Evolutionary conservation across 139 green algal genomes (phyloP), one percentile per base, ranked within the genome.

Genomic region (Closterium sp.): DNA sequence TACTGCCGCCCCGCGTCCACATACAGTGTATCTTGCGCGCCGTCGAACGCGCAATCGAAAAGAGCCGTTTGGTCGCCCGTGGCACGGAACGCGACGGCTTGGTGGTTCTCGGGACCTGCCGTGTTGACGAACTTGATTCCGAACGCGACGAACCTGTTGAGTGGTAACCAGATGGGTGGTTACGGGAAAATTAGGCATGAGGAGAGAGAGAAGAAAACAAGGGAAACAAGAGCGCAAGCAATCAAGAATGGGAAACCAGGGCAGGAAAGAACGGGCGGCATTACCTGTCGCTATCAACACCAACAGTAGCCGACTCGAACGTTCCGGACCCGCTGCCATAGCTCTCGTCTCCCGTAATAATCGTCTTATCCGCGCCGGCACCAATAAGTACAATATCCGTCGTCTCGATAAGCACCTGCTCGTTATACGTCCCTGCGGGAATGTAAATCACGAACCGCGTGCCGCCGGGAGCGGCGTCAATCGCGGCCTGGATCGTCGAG

Each of bases 1-100:
- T 91, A 91, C 10, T 91, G 89, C 2, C 89, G 73, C 1, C 89
- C 89, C 28, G 42, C n/a, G 88, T 90, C 28, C 28, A 84, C 28
- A 70, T 79, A 90, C 88, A 90, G n/a, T 4, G 88, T 90, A 22
- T 90, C 88, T 22, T 90, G 88, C 42, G 38, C 62, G 2, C 62
- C 62, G 62, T 79, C 62, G 62, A 79, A 79, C 13, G 62, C 62
- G 62, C 62, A 79, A 13, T 79, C 62, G 62, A 79, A 79, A 6
- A 79, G 62, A 22, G 62, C 62, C 1, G 62, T 27, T 79, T 79
- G 62, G 62, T 79, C 62, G 62, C 62, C 62, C 17, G 62, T 79
- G 17, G 62, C 62, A 13, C 62, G 62, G 19, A 79, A 79, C 62
- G 62, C 62, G 17, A 79, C 62, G 17, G 62, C 62, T 24, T 79